Evolutionary conservation across 2,329 filamentous ascomycete genomes (phyloP).

Genomic region (Pestalotiopsis sp.): DNA sequence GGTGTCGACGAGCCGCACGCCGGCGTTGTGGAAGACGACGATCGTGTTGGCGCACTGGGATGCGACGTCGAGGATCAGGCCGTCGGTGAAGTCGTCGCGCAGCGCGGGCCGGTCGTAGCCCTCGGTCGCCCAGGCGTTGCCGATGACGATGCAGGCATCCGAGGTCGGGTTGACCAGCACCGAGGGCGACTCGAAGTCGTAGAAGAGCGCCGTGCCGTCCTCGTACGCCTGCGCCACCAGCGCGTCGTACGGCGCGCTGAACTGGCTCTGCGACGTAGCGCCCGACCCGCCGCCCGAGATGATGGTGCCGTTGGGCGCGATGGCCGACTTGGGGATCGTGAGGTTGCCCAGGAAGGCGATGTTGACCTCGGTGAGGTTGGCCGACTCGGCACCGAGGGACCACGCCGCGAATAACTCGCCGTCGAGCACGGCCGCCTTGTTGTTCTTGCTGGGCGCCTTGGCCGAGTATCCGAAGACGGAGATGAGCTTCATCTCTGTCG

Average conservation of each 20-base stretch:
- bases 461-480: constrained; percentile 48
- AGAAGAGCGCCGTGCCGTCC: constrained; percentile 46
- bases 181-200: constrained; percentile 40
- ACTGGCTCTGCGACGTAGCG: constrained; percentile 33
- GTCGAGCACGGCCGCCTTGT: constrained; percentile 50
- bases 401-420: constrained; percentile 22
- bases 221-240: constrained; percentile 36
- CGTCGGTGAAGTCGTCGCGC: constrained; percentile 57
- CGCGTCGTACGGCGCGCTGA: constrained; percentile 40
- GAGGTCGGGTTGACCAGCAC: constrained; percentile 37
- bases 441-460: constrained; percentile 18
- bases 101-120: constrained; percentile 57
- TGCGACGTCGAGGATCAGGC: constrained; percentile 46
- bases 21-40: constrained; percentile 52
- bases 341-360: constrained; percentile 23
- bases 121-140: constrained; percentile 63
- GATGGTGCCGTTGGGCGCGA: constrained; percentile 39
- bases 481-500: constrained; percentile 32
- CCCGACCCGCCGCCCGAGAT: constrained; percentile 41
- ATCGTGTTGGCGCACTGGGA: constrained; percentile 48
- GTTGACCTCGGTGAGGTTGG: constrained; percentile 16
- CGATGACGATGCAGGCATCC: constrained; percentile 59
- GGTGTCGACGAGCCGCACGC: constrained; percentile 46
- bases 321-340: constrained; percentile 16
- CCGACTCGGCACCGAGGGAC: constrained; percentile 15